Base-by-base conservation (phyloP, 1,284 basidiomycete genomes). In the Rhodofomes roseus region DNA sequence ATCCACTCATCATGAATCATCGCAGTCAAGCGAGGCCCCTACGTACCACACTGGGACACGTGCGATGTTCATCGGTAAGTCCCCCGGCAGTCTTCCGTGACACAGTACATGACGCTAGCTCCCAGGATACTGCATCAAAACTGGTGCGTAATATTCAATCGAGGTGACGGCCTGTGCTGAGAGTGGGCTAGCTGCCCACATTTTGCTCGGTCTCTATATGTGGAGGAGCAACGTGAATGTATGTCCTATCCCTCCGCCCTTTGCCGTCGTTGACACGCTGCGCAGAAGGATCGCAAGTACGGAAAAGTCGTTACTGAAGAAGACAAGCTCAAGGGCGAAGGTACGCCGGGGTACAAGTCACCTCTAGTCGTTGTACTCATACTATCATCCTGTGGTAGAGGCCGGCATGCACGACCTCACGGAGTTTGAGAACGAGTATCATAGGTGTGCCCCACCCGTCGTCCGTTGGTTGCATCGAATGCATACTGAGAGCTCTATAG, bases 401-500 rank as follows among this genome's bases (percentile, higher is more conserved):
- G 66, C 64, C 37, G 64, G 66, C 12, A 67, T 67, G 64, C 66
- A 63, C 39, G 64, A 67, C 34, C 44, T 67, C n/a, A 66, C 63
- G 2, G 64, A 66, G 50, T 61, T 66, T 20, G 63, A 65, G 60
- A 67, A 64, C 43, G 55, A 36, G 1, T 48, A 48, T 18, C 46
- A 48, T n/a, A 48, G 46, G 46, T 48, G 46, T 22, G 23, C 31
- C 2, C 12, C n/a, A 18, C 7, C 7, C 14, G 4, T 39, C 16
- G 16, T 14, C 4, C 22, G 2, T 23, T 18, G 23, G 20, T 2
- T 23, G 16, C 22, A n/a, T 6, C 31, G 46, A 14, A 6, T 27
- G 1, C 23, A 18, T 11, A 48, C 5, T 16, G 4, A 29, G 16
- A 25, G 18, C 23, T 16, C 25, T 8, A 14, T 12, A 48, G 46